These are phyloP conservation scores for Globisporangium viniferum DNA, from an alignment of 352 stramenopile species.

Conservation along the genomic window DNA sequence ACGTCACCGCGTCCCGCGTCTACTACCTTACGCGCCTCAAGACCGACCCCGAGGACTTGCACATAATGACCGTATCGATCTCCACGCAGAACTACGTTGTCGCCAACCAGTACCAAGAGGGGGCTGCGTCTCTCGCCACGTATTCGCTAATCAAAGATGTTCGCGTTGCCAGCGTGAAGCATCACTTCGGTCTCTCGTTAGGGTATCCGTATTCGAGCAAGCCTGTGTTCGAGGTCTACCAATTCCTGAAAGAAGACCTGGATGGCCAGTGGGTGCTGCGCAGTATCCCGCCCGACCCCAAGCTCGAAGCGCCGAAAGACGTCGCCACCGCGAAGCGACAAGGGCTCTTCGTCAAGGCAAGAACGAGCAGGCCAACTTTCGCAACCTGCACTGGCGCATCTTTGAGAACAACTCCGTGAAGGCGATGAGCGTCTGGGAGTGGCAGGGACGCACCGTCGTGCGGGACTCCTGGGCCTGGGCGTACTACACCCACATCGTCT, in stretches of 20 bases:
- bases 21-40: conserved; percentile 25
- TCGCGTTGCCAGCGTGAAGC: conserved; percentile 8
- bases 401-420: conserved; percentile 16
- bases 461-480: conserved; percentile 20
- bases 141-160: conserved; percentile 28
- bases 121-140: conserved; percentile 17
- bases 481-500: conserved; percentile 30
- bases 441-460: neutral
- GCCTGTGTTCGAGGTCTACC: too few species aligned
- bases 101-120: conserved; percentile 18
- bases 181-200: conserved; percentile 25
- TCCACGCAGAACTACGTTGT: conserved; percentile 30
- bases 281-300: too few species aligned
- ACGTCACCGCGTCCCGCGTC: conserved; percentile 8
- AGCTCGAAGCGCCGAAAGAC: too few species aligned
- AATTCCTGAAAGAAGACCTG: too few species aligned
- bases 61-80: conserved; percentile 23
- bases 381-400: conserved; percentile 18
- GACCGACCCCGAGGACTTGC: conserved; percentile 17
- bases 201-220: conserved; percentile 21
- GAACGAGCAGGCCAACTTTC: conserved; percentile 34
- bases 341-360: conserved; percentile 30
- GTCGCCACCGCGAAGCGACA: conserved; percentile 20
- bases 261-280: too few species aligned
- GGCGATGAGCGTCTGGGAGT: conserved; percentile 13